phyloP scores from a whole-genome alignment of 305 asterid genomes.

The Nicotiana rustica region DNA sequence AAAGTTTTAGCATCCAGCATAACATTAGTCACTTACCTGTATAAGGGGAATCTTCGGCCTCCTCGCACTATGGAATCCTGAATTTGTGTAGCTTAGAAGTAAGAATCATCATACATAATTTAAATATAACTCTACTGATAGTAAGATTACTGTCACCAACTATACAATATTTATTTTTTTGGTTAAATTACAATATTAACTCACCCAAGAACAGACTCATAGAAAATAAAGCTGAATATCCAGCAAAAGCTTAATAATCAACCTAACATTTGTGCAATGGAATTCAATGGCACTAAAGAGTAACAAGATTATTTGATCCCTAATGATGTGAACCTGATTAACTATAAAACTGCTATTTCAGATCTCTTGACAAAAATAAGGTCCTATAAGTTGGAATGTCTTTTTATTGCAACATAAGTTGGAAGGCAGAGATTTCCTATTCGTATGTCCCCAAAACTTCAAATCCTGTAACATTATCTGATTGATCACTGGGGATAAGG shows the following conservation, averaged over 20 bases:
- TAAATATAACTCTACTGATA: conserved; percentile 7
- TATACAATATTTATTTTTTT: conserved; percentile 8
- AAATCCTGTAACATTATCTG: conserved; percentile 5
- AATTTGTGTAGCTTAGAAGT: conserved; percentile 41
- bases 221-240: conserved; percentile 6
- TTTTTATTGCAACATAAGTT: not conserved
- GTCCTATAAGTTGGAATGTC: not conserved
- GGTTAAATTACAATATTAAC: not conserved
- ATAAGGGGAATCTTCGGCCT: conserved; percentile 79
- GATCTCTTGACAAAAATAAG: not conserved
- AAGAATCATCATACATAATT: not conserved
- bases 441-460: not conserved
- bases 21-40: conserved; percentile 65
- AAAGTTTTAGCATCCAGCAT: conserved; percentile 13
- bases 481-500: not conserved
- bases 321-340: not conserved
- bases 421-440: conserved; percentile 13
- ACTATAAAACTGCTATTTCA: not conserved
- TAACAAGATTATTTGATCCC: not conserved
- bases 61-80: conserved; percentile 92
- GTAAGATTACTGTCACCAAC: conserved; percentile 13
- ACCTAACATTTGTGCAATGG: not conserved
- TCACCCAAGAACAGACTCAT: conserved; percentile 3
- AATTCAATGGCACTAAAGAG: not conserved
- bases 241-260: not conserved